These are phyloP conservation scores for Myriosclerotinia curreyana DNA, from an alignment of 2,329 filamentous ascomycete genomes.

Conservation along the genomic window DNA sequence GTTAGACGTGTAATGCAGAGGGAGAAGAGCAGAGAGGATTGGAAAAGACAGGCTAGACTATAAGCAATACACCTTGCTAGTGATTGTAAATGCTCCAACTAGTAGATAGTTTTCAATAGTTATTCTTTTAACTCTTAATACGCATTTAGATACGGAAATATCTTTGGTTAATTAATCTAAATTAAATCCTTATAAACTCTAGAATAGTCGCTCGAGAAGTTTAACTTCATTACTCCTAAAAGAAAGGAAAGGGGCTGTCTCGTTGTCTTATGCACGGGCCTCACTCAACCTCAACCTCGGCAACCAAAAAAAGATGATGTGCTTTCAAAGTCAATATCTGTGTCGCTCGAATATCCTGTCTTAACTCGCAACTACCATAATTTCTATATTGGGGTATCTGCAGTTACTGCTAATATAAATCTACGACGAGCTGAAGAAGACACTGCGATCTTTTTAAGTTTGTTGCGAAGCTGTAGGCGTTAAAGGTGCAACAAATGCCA, in stretches of 20 bases:
- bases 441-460: not conserved
- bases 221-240: too few relatives aligned
- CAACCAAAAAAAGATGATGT: constrained; percentile 7
- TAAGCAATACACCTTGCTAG: too few relatives aligned
- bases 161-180: too few relatives aligned
- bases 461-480: not conserved
- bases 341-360: not conserved
- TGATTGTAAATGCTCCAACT: too few relatives aligned
- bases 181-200: too few relatives aligned
- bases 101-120: too few relatives aligned
- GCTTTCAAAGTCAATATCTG: not conserved
- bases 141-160: too few relatives aligned
- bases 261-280: not conserved
- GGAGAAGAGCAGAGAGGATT: too few relatives aligned
- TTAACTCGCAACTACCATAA: not conserved
- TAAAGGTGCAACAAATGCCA: not conserved
- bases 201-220: too few relatives aligned
- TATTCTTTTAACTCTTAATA: too few relatives aligned
- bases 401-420: not conserved
- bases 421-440: not conserved
- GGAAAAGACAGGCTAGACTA: too few relatives aligned
- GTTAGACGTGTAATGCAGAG: too few relatives aligned
- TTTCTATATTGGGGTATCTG: not conserved
- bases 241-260: not conserved
- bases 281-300: constrained; percentile 14